These are phyloP conservation scores for Wickerhamia fluorescens DNA, from an alignment of 805 yeast species.

Conservation along the genomic window DNA sequence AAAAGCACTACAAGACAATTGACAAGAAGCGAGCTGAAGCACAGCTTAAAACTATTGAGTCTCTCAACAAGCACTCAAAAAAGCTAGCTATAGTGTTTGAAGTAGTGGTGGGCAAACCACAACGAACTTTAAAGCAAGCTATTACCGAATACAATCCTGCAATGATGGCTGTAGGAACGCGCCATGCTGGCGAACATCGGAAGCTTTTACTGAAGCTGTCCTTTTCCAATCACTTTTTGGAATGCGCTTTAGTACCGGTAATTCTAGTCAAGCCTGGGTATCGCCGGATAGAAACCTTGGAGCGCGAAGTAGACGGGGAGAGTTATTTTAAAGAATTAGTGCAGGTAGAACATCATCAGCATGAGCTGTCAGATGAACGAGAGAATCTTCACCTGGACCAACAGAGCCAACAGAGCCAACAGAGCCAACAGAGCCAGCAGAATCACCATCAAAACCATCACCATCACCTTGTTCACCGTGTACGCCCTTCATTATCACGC, in stretches of 20 bases:
- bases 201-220: conserved; percentile 28
- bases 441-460: no score
- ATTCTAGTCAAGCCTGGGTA: conserved; percentile 36
- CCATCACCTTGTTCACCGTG: no score
- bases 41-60: conserved; percentile 24
- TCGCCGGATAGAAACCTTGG: conserved; percentile 22
- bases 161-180: conserved; percentile 41
- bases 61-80: conserved; percentile 26
- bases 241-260: conserved; percentile 39
- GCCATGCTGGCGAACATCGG: conserved; percentile 16
- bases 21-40: conserved; percentile 23
- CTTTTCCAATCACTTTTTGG: conserved; percentile 32
- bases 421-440: no score
- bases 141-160: conserved; percentile 36
- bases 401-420: no score
- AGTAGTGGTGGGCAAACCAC: conserved; percentile 35
- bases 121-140: conserved; percentile 30
- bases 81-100: conserved; percentile 35
- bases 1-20: conserved; percentile 19
- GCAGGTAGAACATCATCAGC: no score
- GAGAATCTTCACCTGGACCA: no score
- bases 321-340: conserved; percentile 32
- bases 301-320: conserved; percentile 24
- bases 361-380: no score
- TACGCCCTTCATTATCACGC: no score